These are phyloP conservation scores for Polymyxa betae DNA, from an alignment of 208 protist species.

Conservation along the genomic window DNA sequence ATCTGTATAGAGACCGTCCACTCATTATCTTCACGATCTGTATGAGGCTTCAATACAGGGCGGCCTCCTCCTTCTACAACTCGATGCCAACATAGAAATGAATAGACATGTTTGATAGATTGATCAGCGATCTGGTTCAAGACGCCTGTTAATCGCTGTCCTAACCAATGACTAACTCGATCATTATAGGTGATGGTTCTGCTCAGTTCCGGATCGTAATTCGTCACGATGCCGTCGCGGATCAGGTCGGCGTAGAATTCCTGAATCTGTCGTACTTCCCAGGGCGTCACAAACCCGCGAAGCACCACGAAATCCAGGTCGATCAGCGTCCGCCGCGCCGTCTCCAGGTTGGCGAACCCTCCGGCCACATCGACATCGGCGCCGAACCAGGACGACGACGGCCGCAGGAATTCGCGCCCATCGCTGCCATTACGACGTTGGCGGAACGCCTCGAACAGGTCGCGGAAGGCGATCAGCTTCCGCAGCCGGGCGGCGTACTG, in stretches of 20 bases:
- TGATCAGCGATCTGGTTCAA: slow-evolving; percentile 2
- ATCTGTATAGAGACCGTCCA: too few species aligned
- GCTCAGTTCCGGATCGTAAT: not conserved
- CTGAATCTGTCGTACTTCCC: slow-evolving; percentile 16
- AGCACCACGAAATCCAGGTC: not conserved
- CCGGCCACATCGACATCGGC: not conserved
- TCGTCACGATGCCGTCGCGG: not conserved
- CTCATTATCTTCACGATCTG: slow-evolving; percentile 43
- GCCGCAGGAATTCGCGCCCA: not conserved
- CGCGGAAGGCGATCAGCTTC: not conserved
- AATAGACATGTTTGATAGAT: slow-evolving; percentile 50
- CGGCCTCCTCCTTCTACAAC: not conserved
- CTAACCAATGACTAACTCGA: not conserved
- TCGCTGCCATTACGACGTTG: not conserved
- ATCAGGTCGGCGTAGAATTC: not conserved
- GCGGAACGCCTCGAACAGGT: not conserved
- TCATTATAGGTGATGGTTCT: not conserved
- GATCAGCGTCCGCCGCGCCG: not conserved
- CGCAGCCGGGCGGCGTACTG: not conserved
- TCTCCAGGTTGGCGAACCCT: not conserved
- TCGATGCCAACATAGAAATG: slow-evolving; percentile 33
- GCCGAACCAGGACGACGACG: not conserved
- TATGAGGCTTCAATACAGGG: not conserved
- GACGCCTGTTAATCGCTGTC: not conserved
- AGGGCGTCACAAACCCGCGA: not conserved